Evolutionary conservation across 257 asterid species (phyloP).

Genomic region (Sherardia arvensis): DNA sequence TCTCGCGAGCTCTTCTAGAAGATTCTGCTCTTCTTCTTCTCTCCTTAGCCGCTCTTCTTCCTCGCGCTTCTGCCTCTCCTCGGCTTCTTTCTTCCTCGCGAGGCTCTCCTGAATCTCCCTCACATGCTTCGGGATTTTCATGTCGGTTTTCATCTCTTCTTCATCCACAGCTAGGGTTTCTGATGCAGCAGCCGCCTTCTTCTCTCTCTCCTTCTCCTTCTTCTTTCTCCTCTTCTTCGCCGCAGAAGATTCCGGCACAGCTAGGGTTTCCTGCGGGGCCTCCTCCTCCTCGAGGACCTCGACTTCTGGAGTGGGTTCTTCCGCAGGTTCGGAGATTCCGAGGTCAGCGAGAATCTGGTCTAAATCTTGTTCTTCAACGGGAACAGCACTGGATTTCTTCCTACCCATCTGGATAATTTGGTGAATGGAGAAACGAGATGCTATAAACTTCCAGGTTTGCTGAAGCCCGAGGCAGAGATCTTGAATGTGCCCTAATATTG

Average conservation of each 20-base stretch:
- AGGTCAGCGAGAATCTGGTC: too few relatives aligned
- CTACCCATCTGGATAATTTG: slow-evolving; percentile 57
- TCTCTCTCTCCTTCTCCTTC: slow-evolving; percentile 67
- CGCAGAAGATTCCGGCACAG: too few relatives aligned
- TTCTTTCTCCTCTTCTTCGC: slow-evolving; percentile 78
- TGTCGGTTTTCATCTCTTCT: slow-evolving; percentile 34
- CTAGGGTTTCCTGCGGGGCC: too few relatives aligned
- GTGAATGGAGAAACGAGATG: slow-evolving; percentile 13
- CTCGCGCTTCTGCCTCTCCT: slow-evolving; percentile 64
- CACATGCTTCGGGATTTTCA: slow-evolving; percentile 69
- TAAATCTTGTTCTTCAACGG: too few relatives aligned
- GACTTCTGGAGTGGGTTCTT: too few relatives aligned
- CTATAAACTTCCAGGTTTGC: not conserved
- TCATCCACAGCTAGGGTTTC: slow-evolving; percentile 65
- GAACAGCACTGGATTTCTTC: slow-evolving; percentile 48
- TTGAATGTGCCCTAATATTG: not conserved
- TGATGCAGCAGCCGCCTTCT: slow-evolving; percentile 50
- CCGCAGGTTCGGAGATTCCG: too few relatives aligned
- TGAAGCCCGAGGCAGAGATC: not conserved
- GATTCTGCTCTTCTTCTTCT: slow-evolving; percentile 83
- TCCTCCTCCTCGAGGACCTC: too few relatives aligned
- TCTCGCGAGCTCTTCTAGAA: slow-evolving; percentile 63
- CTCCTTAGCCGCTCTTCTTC: slow-evolving; percentile 71
- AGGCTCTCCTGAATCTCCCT: slow-evolving; percentile 86
- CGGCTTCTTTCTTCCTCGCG: slow-evolving; percentile 62